Percentiles rank a stretch among this genome's conserved stretches.
Evolutionary conservation across 306 rosid genomes (phyloP).

Genomic region (Delonix regia): DNA sequence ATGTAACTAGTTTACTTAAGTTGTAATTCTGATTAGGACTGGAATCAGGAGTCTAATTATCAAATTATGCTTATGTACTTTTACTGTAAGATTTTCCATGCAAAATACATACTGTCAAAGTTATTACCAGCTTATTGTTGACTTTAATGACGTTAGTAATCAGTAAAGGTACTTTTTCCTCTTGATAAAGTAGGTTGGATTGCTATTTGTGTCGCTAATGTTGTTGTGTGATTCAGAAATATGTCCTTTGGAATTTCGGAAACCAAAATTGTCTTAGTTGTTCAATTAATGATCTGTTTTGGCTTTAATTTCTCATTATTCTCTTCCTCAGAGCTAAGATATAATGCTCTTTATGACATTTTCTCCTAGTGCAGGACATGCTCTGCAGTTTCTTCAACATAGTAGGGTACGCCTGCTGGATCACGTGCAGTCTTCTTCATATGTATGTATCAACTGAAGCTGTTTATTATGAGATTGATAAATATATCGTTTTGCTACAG

Average conservation of each 20-base stretch:
- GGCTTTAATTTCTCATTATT: constrained; percentile 15
- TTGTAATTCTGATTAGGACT: background rate
- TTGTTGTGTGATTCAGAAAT: constrained; percentile 31
- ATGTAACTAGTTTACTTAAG: constrained; percentile 3
- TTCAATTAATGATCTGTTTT: constrained; percentile 19
- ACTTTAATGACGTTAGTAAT: background rate
- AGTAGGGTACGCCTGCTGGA: constrained; percentile 65
- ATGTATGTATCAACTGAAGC: constrained; percentile 32
- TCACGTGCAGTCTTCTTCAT: constrained; percentile 25
- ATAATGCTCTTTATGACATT: constrained; percentile 37
- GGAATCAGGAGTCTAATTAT: constrained; percentile 21
- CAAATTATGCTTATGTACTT: background rate
- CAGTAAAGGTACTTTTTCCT: background rate
- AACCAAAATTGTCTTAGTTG: constrained; percentile 3
- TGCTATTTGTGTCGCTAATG: background rate
- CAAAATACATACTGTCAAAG: background rate
- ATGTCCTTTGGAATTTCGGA: constrained; percentile 25
- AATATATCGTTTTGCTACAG: constrained; percentile 53
- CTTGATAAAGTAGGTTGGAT: constrained; percentile 4
- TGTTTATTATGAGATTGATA: constrained; percentile 28
- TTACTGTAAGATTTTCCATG: constrained; percentile 9
- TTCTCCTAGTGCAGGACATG: constrained; percentile 78
- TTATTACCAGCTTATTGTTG: constrained; percentile 12
- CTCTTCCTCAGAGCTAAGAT: constrained; percentile 23
- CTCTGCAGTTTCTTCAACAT: constrained; percentile 95